phyloP scores from a whole-genome alignment of 352 stramenopile genomes.

The Halophytophthora batemanensis region DNA sequence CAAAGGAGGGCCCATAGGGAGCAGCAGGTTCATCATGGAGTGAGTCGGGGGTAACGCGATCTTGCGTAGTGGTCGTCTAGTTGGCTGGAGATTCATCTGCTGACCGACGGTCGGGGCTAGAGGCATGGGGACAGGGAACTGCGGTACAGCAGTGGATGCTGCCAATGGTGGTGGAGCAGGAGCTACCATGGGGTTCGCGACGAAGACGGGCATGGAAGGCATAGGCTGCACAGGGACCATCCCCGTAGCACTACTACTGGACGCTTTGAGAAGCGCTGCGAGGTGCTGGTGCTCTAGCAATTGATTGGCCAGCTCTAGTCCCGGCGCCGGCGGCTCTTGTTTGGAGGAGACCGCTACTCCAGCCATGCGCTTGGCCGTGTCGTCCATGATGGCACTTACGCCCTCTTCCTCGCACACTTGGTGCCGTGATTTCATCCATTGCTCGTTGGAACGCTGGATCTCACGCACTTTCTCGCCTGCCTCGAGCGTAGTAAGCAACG shows the following conservation, averaged over 20 bases:
- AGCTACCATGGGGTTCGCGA: conserved; percentile 23
- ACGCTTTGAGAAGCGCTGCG: conserved; percentile 21
- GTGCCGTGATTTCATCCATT: conserved; percentile 56
- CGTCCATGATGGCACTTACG: conserved; percentile 46
- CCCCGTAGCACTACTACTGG: conserved; percentile 6
- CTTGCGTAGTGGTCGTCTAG: conserved; percentile 20
- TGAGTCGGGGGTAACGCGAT: conserved; percentile 39
- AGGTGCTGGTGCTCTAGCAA: conserved; percentile 29
- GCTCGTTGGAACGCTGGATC: conserved; percentile 55
- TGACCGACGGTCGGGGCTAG: conserved; percentile 3
- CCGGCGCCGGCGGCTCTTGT: conserved; percentile 16
- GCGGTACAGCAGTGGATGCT: conserved; percentile 10
- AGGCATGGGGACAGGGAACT: neutral
- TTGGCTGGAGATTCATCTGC: conserved; percentile 18
- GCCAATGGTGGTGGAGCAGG: conserved; percentile 7
- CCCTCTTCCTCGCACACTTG: conserved; percentile 61
- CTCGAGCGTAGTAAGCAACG: conserved; percentile 49
- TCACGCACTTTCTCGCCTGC: conserved; percentile 47
- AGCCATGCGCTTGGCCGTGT: conserved; percentile 33
- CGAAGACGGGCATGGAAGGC: conserved; percentile 12
- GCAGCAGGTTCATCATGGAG: conserved; percentile 40
- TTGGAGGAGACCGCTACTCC: conserved; percentile 15
- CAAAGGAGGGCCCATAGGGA: conserved; percentile 32
- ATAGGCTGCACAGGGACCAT: conserved; percentile 1
- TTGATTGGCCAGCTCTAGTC: conserved; percentile 27